Conservation (phyloP, 768 basidiomycete genomes). For the Russula earlei region DNA sequence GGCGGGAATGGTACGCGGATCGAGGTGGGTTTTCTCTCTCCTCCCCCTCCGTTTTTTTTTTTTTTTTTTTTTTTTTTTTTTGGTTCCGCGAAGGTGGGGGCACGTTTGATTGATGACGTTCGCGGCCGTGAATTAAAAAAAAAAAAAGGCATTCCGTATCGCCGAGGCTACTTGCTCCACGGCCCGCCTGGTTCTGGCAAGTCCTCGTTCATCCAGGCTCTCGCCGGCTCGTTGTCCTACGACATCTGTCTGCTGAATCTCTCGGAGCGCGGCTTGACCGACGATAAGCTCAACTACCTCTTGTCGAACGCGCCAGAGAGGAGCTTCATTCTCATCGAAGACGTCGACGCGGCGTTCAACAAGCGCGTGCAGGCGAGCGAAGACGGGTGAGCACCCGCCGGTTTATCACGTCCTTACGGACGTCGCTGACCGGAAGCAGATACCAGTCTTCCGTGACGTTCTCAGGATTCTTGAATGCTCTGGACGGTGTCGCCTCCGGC, state of each 20-base stretch:
- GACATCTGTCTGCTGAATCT: constrained; percentile 95
- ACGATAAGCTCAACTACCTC: constrained; percentile 92
- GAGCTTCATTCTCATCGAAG: constrained; percentile 92
- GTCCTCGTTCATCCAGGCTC: constrained; percentile 95
- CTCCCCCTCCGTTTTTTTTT: neutral
- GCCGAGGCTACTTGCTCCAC: constrained; percentile 88
- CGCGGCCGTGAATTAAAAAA: no score
- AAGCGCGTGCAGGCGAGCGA: constrained; percentile 83
- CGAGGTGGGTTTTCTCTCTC: constrained; percentile 49
- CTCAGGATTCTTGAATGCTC: constrained; percentile 92
- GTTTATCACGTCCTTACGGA: neutral
- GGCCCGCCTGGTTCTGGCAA: constrained; percentile 98
- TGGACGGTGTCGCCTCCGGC: constrained; percentile 95
- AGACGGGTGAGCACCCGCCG: constrained; percentile 63
- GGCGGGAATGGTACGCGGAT: constrained; percentile 93
- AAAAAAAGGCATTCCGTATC: constrained; percentile 82
- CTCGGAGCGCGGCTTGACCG: constrained; percentile 89
- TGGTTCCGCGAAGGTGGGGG: no score
- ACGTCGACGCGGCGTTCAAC: constrained; percentile 95
- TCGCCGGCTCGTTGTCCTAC: constrained; percentile 86
- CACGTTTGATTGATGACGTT: no score
- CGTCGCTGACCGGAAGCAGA: constrained; percentile 33
- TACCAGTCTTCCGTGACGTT: constrained; percentile 96
- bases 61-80: neutral
- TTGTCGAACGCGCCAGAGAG: constrained; percentile 89